Base-by-base conservation (phyloP, 2,329 filamentous ascomycete species). In the Madurella mycetomatis region DNA sequence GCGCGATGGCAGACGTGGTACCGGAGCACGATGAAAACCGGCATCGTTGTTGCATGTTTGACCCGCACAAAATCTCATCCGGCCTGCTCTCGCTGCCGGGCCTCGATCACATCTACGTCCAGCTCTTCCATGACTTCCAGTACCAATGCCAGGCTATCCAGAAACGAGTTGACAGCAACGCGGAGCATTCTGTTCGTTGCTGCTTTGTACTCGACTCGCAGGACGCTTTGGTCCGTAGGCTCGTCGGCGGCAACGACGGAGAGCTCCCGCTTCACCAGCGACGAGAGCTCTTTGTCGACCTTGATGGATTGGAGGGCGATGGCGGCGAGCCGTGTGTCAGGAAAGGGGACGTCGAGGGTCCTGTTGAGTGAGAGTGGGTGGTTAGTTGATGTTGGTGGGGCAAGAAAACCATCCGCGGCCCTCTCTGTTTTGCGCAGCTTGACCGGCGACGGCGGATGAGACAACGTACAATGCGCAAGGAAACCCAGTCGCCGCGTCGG, bases 181-280 rank as follows among this genome's bases (percentile, higher is more conserved):
- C 94, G 86, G 54, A 99, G 79, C 92, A 97, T 97, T 62, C 94
- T 86, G 69, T 96, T 96, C 17, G 94, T 97, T 0, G 90, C 90
- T 1, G 94, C 94, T 51, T 79, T 81, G 73, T 97, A 97, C 56
- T 87, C 81, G 9, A 89, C 87, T 56, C 80, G 78, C 47, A 97
- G 76, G 4, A 92, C 72, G 18, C 66, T 71, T 16, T 69, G 65
- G 41, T 68, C 67, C 30, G 60, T 55, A 19, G 56, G 53, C 9
- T 41, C 45, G 11, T 61, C 55, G 25, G 62, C 57, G 19, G 65
- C 57, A 50, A 60, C 47, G 25, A 62, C 60, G n/a, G 79, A 76
- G 60, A 96, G 86, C 1, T 79, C 76, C 54, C 92, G 85, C 44
- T 78, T 81, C 52, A 97, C 92, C 11, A 94, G 81, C 13, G 88